Conservation (phyloP, 305 asterid genomes). For the Fraxinus sp. region DNA sequence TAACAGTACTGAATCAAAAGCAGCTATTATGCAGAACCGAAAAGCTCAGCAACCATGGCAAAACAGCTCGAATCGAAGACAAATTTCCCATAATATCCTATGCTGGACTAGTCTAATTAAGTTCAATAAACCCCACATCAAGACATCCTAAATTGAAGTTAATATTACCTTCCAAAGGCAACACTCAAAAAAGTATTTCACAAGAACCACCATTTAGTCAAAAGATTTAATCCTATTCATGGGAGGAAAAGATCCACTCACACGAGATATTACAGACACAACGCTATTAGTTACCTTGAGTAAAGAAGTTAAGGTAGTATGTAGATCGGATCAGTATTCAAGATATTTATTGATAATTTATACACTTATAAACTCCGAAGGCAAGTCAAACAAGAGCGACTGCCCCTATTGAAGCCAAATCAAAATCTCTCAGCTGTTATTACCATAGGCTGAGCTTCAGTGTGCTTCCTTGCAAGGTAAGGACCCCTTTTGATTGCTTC, state of each 20-base stretch:
- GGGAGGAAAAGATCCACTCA: background rate
- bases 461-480: constrained; percentile 54
- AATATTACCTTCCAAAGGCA: background rate
- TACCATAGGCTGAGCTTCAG: constrained; percentile 79
- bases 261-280: background rate
- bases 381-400: background rate
- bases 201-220: background rate
- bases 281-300: background rate
- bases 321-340: background rate
- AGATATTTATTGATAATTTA: background rate
- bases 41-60: background rate
- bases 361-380: background rate
- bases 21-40: background rate
- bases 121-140: background rate
- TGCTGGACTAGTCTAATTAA: background rate
- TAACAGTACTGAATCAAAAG: background rate
- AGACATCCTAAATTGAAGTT: background rate
- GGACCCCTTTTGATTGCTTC: constrained; percentile 89
- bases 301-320: background rate
- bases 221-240: background rate
- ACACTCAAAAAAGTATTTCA: background rate
- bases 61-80: background rate
- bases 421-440: constrained; percentile 76
- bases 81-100: background rate
- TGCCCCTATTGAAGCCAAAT: background rate